phyloP scores from a whole-genome alignment of 805 yeast genomes.

The Sungouiozyma intestinalis region DNA sequence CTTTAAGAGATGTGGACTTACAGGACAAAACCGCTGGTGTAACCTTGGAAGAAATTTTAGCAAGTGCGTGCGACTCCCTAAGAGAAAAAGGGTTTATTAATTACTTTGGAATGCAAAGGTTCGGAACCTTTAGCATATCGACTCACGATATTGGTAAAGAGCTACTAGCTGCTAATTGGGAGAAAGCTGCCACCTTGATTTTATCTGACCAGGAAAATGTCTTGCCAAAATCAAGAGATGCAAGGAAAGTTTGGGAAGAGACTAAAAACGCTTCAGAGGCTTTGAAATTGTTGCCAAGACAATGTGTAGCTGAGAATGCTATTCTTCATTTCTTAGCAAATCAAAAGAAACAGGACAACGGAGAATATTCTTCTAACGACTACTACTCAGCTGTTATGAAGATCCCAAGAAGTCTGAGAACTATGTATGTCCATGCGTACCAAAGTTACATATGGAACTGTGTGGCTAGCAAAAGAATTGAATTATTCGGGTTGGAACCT shows the following conservation, averaged over 20 bases:
- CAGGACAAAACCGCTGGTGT: conserved; percentile 19
- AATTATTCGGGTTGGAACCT: conserved; percentile 54
- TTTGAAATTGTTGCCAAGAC: conserved; percentile 69
- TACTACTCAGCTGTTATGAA: conserved; percentile 75
- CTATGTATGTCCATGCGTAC: conserved; percentile 96
- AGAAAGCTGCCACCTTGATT: conserved; percentile 65
- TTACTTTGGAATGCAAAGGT: conserved; percentile 97
- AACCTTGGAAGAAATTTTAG: conserved; percentile 37
- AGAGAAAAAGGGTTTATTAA: conserved; percentile 72
- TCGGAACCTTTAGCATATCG: conserved; percentile 90
- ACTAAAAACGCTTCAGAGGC: conserved; percentile 59
- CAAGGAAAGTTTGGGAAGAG: conserved; percentile 72
- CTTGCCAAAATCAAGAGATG: conserved; percentile 71
- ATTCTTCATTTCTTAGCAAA: conserved; percentile 52
- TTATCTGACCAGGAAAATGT: conserved; percentile 80
- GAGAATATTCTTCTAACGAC: conserved; percentile 39
- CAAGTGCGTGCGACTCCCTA: conserved; percentile 46
- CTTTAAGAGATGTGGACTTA: conserved; percentile 61
- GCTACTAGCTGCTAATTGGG: conserved; percentile 65
- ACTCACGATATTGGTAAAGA: conserved; percentile 78
- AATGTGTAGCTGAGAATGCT: conserved; percentile 76
- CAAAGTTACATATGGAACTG: conserved; percentile 93
- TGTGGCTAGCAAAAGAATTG: conserved; percentile 69
- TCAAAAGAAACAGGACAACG: conserved; percentile 38
- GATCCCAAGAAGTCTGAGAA: conserved; percentile 82